Conservation (phyloP, 306 rosid species). For the Lathyrus aphaca region DNA sequence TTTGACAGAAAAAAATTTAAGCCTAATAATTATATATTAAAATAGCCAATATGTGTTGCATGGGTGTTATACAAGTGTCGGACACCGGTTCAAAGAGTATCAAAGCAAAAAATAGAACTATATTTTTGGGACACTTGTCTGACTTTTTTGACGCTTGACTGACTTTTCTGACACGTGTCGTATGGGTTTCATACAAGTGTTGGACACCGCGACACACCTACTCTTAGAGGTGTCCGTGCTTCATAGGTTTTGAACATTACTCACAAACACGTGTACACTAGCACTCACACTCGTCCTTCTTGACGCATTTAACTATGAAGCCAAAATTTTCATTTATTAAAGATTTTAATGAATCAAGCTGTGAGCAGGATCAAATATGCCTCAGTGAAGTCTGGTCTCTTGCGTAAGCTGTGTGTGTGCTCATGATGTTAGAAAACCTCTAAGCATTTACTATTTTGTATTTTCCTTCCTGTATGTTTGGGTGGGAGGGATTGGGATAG, state of each 20-base stretch:
- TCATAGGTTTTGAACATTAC: not conserved
- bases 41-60: too few species aligned
- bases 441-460: constrained; percentile 1
- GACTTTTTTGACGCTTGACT: too few species aligned
- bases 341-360: not conserved
- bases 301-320: not conserved
- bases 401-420: constrained; percentile 14
- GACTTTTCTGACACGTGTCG: too few species aligned
- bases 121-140: too few species aligned
- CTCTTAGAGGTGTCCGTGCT: too few species aligned
- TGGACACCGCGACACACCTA: too few species aligned
- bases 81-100: too few species aligned
- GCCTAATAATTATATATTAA: constrained; percentile 1
- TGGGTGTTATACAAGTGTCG: too few species aligned
- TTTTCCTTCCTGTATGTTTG: not conserved
- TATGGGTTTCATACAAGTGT: too few species aligned
- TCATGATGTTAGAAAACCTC: constrained; percentile 18
- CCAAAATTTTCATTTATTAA: not conserved
- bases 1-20: not conserved
- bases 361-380: constrained; percentile 2
- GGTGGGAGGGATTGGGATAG: not conserved
- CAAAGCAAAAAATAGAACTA: too few species aligned
- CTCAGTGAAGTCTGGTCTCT: constrained; percentile 1
- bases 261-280: not conserved
- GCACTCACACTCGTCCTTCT: not conserved